Evolutionary conservation across 2,329 filamentous ascomycete genomes (phyloP).

Genomic region (Paradendryphiella salina): DNA sequence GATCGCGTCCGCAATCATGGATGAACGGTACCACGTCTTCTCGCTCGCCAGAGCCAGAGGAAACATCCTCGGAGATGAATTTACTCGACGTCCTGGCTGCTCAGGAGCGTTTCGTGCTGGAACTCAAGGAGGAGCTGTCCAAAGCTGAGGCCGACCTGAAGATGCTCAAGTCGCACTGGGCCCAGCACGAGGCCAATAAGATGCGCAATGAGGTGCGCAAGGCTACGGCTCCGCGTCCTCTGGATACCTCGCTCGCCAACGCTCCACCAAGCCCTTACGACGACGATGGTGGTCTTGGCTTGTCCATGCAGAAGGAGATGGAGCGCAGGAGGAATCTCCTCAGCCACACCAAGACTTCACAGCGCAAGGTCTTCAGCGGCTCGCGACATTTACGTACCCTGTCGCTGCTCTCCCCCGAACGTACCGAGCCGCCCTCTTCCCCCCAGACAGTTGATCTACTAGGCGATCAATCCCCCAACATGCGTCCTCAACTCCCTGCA

Average conservation of each 20-base stretch:
- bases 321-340: conserved; percentile 74
- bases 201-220: conserved; percentile 69
- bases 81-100: conserved; percentile 89
- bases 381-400: conserved; percentile 67
- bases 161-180: conserved; percentile 81
- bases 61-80: conserved; percentile 38
- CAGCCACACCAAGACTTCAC: conserved; percentile 52
- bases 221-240: conserved; percentile 58
- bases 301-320: conserved; percentile 62
- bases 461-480: conserved; percentile 25
- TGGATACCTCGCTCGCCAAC: conserved; percentile 50
- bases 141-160: conserved; percentile 78
- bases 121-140: conserved; percentile 85
- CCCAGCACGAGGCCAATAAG: conserved; percentile 72
- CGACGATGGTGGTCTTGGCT: conserved; percentile 50
- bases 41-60: conserved; percentile 30
- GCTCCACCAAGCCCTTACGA: conserved; percentile 38
- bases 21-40: conserved; percentile 39
- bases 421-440: conserved; percentile 43
- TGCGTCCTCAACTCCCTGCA: conserved; percentile 17
- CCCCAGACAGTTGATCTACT: conserved; percentile 46
- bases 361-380: conserved; percentile 65
- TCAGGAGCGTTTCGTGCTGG: conserved; percentile 87
- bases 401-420: conserved; percentile 75
- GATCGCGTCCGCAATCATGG: conserved; percentile 47